These are phyloP conservation scores for Phyllosticta citribraziliensis DNA, from an alignment of 2,329 filamentous ascomycete species.

Conservation along the genomic window DNA sequence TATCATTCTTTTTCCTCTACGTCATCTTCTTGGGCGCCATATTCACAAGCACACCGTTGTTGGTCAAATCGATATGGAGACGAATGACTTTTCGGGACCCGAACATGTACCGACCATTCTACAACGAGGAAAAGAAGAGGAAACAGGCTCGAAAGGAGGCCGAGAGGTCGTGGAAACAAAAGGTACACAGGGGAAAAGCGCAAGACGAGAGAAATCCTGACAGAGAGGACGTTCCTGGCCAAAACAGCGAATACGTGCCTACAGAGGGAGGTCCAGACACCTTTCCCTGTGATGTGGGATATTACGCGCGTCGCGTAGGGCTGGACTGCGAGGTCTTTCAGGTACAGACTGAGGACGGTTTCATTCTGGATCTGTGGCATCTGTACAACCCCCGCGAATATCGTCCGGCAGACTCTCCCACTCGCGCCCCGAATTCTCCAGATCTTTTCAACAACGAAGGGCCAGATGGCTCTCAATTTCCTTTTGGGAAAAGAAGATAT, in stretches of 20 bases:
- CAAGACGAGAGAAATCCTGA: slow-evolving; percentile 19
- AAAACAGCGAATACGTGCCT: slow-evolving; percentile 51
- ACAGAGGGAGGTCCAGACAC: slow-evolving; percentile 74
- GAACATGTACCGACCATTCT: slow-evolving; percentile 55
- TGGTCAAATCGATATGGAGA: slow-evolving; percentile 41
- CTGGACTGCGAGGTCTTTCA: slow-evolving; percentile 74
- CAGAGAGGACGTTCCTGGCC: slow-evolving; percentile 19
- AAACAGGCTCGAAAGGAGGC: slow-evolving; percentile 47
- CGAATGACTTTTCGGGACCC: slow-evolving; percentile 52
- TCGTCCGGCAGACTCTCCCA: slow-evolving; percentile 38
- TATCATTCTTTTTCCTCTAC: slow-evolving; percentile 68
- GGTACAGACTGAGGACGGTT: slow-evolving; percentile 89
- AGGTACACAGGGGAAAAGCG: slow-evolving; percentile 29
- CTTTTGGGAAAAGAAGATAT: slow-evolving; percentile 50
- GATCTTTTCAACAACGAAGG: slow-evolving; percentile 46
- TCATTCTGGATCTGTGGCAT: slow-evolving; percentile 82
- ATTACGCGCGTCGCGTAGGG: slow-evolving; percentile 81
- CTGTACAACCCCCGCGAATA: slow-evolving; percentile 76
- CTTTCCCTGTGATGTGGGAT: slow-evolving; percentile 66
- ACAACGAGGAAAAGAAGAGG: slow-evolving; percentile 59
- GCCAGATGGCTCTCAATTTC: slow-evolving; percentile 19
- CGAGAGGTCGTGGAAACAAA: slow-evolving; percentile 52
- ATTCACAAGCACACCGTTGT: slow-evolving; percentile 53
- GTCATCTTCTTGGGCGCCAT: slow-evolving; percentile 67
- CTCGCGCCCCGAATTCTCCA: slow-evolving; percentile 48